A percentile compares a stretch with the other conserved stretches of the same genome.
phyloP scores from a whole-genome alignment of 78 protist genomes.

The Dictyostelium citrinum region DNA sequence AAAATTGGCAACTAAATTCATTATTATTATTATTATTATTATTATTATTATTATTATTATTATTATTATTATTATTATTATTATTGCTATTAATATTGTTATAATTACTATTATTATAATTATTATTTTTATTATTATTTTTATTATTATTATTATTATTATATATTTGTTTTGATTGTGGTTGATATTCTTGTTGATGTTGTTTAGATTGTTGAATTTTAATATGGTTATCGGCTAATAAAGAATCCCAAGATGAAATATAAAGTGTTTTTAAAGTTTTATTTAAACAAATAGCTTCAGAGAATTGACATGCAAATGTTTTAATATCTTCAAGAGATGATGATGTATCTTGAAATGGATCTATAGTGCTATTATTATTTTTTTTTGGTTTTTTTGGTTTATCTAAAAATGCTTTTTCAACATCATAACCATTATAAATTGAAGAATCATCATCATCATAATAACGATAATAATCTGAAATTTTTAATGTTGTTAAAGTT shows the following conservation, averaged over 20 bases:
- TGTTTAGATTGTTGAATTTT: neutral
- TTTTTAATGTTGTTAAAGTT: neutral
- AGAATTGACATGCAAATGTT: neutral
- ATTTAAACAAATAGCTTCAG: neutral
- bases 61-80: neutral
- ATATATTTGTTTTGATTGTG: neutral
- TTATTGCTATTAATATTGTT: neutral
- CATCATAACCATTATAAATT: neutral
- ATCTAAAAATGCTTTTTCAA: neutral
- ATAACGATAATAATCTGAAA: neutral
- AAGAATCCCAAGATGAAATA: neutral
- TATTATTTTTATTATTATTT: neutral
- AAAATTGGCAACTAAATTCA: neutral
- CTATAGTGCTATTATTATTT: neutral
- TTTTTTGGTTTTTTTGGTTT: neutral
- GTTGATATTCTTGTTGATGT: neutral
- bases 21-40: neutral
- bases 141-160: too few relatives aligned
- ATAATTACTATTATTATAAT: too few relatives aligned
- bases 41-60: neutral
- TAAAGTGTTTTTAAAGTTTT: neutral
- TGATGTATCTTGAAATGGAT: neutral
- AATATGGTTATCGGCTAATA: neutral
- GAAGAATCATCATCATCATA: neutral
- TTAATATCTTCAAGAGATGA: neutral